A percentile compares a stretch with the other conserved stretches of the same genome.
phyloP scores from a whole-genome alignment of 169 alveolate genomes.

The Plasmodium yoelii region DNA sequence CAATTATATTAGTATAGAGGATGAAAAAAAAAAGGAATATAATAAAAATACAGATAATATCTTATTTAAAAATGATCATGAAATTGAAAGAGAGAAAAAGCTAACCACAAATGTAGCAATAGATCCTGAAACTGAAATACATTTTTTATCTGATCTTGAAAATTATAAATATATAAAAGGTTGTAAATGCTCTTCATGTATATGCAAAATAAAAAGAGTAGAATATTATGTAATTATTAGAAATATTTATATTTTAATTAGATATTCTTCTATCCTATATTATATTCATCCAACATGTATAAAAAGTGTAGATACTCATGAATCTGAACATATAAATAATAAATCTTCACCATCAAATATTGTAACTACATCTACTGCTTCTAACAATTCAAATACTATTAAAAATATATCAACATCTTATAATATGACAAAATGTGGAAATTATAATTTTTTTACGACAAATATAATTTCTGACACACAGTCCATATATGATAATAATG shows the following conservation, averaged over 20 bases:
- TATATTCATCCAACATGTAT: constrained; percentile 61
- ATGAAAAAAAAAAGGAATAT: neutral
- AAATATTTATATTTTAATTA: constrained; percentile 39
- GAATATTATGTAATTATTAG: constrained; percentile 59
- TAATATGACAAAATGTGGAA: neutral
- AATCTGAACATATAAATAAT: neutral
- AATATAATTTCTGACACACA: neutral
- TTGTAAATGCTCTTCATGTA: constrained; percentile 45
- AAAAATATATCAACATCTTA: neutral
- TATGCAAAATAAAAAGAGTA: constrained; percentile 59
- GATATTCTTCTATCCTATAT: constrained; percentile 66
- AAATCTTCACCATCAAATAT: neutral
- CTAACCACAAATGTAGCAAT: neutral
- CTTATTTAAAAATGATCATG: neutral
- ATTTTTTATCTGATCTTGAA: constrained; percentile 13
- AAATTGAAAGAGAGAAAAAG: neutral
- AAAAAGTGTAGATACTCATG: neutral
- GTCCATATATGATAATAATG: neutral
- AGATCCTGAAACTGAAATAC: constrained; percentile 6
- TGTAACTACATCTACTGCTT: neutral
- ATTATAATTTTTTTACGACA: neutral
- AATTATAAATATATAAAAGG: constrained; percentile 66
- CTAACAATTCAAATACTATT: too few relatives aligned
- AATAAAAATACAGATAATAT: neutral
- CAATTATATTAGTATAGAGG: neutral